Evolutionary conservation across 2,329 filamentous ascomycete genomes (phyloP), one percentile per base, ranked within the genome.

Genomic region (Drechslerella stenobrocha): DNA sequence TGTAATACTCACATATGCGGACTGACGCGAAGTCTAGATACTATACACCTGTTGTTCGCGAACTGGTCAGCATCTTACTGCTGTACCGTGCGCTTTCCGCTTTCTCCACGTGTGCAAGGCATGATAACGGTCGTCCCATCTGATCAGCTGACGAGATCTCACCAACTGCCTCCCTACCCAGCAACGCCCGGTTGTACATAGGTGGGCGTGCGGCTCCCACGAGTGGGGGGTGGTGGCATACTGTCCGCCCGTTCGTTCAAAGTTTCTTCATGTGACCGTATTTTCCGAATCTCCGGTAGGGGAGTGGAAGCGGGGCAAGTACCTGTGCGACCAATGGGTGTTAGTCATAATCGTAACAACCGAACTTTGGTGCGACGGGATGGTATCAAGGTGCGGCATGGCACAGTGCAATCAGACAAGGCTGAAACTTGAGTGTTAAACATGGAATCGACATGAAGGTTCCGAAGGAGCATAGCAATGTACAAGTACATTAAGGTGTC

Each of bases 161-260:
- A 78, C 76, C 77, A 78, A 76, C 72, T 75, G 75, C 72, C 75
- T 74, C 74, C 73, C 71, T 26, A 59, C 72, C 72, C 72, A 55
- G 52, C 72, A 72, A 60, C 72, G 23, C 73, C 73, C 73, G 73
- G 51, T 48, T 74, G 77, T 77, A 76, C 77, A 77, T 76, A 70
- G 56, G 71, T 58, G 72, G 75, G 55, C 37, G 74, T 73, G 74
- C 75, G 74, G 71, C 75, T 76, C 76, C 75, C 65, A 30, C 5
- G 72, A 69, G 75, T 74, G 71, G 70, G 73, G 67, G 71, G 72
- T 74, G 73, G 75, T 73, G 73, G 71, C 72, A 76, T 75, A 77
- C 75, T 78, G 77, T 77, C 77, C 77, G 77, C 77, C 77, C 76
- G 77, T 77, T 77, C 77, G 77, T 77, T 78, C 76, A 78, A 77